These are phyloP conservation scores for Monosporascus sp. DNA, from an alignment of 2,329 filamentous ascomycete genomes.

Conservation along the genomic window DNA sequence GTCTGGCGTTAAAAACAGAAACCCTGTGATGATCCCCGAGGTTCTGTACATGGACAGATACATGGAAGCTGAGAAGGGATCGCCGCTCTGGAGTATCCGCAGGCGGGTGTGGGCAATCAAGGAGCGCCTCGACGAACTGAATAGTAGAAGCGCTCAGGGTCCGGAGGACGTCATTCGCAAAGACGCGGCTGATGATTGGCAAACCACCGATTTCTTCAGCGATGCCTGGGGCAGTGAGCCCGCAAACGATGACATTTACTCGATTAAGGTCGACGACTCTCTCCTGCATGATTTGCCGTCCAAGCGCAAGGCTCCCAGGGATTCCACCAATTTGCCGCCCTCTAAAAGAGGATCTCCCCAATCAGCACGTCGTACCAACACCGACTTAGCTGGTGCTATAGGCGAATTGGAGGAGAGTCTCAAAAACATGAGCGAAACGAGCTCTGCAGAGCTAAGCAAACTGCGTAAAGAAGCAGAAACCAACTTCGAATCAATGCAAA, in stretches of 20 bases:
- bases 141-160: constrained; percentile 1
- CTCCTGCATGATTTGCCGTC: constrained; percentile 8
- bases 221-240: not conserved
- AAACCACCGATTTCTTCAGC: not conserved
- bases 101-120: constrained; percentile 72
- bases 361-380: not conserved
- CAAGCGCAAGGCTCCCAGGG: constrained; percentile 8
- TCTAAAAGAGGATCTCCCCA: constrained; percentile 7
- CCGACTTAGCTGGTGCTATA: constrained; percentile 11
- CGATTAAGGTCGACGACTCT: constrained; percentile 4
- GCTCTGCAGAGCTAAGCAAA: constrained; percentile 39
- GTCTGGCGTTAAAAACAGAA: constrained; percentile 68
- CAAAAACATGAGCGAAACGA: constrained; percentile 35
- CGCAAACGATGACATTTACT: not conserved
- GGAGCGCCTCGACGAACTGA: constrained; percentile 46
- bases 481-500: constrained; percentile 59
- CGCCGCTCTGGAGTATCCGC: constrained; percentile 58
- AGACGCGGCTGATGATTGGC: constrained; percentile 1
- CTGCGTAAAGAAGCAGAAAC: constrained; percentile 31
- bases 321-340: constrained; percentile 1
- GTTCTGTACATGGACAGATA: constrained; percentile 85
- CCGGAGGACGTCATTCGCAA: constrained; percentile 1
- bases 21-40: constrained; percentile 74
- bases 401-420: constrained; percentile 12
- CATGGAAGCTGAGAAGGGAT: constrained; percentile 60